Evolutionary conservation across 495 filamentous ascomycete species (phyloP), one percentile per base, ranked within the genome.

Genomic region (Penicillium paradoxum): DNA sequence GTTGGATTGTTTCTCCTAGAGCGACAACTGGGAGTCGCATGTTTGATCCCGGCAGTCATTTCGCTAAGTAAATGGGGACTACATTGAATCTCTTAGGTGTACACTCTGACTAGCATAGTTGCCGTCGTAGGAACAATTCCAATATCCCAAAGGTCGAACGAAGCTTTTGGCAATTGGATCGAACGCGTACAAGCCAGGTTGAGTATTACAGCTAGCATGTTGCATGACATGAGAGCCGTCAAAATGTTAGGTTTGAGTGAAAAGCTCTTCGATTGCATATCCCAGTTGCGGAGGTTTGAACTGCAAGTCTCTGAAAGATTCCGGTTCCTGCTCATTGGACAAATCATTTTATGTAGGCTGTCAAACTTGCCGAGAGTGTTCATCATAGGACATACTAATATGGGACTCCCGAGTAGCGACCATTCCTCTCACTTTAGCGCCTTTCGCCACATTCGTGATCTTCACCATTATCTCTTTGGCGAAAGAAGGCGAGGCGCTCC

Each of bases 1-100:
- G 57, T 85, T 30, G 83, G 77, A 5, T 71, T 80, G 6, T 69
- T 58, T 6, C 64, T 85, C 21, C 55, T 86, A n/a, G 64, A 77
- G 22, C 56, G 65, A 29, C 69, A 83, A 54, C 61, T 84, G 15
- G 76, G 79, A 6, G 77, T 72, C 2, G 49, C 59, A 4, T 67
- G 62, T 41, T 13, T 67, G 45, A 72, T 72, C 0, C 81, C 83
- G 13, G 63, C 80, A 39, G 68, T 70, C 27, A 66, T 77, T 9
- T 65, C 71, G 6, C 52, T 79, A 17, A 40, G 79, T 68, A 56
- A 60, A 39, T 36, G 2, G 33, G 2, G 6, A 3, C 13, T n/a
- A n/a, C n/a, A n/a, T n/a, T n/a, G n/a, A n/a, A n/a, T n/a, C n/a
- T n/a, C n/a, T n/a, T n/a, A n/a, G n/a, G n/a, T n/a, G n/a, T n/a